These are phyloP conservation scores for Aspergillus vadensis DNA, from an alignment of 2,329 filamentous ascomycete species.

Conservation along the genomic window DNA sequence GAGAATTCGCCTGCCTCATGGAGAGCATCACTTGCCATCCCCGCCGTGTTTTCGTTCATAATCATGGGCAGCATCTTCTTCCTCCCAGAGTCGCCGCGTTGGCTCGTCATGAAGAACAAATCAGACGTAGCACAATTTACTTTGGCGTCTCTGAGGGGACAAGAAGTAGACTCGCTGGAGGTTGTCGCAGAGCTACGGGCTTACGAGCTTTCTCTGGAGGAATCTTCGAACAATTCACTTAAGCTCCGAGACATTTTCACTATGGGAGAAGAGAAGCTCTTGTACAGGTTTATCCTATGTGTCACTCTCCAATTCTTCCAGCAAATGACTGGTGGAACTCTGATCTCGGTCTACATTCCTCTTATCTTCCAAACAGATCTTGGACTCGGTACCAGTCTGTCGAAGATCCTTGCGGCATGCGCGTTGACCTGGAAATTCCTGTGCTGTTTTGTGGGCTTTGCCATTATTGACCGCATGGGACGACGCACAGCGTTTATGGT, in stretches of 20 bases:
- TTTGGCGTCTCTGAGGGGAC: constrained; percentile 20
- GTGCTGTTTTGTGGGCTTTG: constrained; percentile 20
- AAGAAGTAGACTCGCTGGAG: constrained; percentile 35
- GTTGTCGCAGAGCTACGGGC: constrained; percentile 49
- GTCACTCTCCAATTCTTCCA: constrained; percentile 54
- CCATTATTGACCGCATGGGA: constrained; percentile 21
- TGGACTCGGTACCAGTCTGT: constrained; percentile 5
- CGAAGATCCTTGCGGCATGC: constrained; percentile 19
- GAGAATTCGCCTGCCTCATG: constrained; percentile 35
- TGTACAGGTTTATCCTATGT: constrained; percentile 52
- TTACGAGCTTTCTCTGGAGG: constrained; percentile 51
- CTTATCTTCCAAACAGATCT: constrained; percentile 22
- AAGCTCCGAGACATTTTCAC: constrained; percentile 54
- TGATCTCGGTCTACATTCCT: constrained; percentile 46
- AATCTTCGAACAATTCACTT: constrained; percentile 45
- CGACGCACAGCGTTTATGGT: constrained; percentile 23
- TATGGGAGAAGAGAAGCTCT: constrained; percentile 51
- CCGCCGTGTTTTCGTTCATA: constrained; percentile 32
- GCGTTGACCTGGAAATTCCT: constrained; percentile 23
- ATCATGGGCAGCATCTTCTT: constrained; percentile 30
- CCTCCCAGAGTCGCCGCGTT: constrained; percentile 41
- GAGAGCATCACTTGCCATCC: constrained; percentile 43
- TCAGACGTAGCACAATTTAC: constrained; percentile 26
- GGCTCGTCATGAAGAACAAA: constrained; percentile 32
- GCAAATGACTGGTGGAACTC: constrained; percentile 37